Percentiles rank a stretch among this genome's conserved stretches.
Evolutionary conservation across 1,284 basidiomycete genomes (phyloP).

Genomic region (Mrakiaceae sp.): DNA sequence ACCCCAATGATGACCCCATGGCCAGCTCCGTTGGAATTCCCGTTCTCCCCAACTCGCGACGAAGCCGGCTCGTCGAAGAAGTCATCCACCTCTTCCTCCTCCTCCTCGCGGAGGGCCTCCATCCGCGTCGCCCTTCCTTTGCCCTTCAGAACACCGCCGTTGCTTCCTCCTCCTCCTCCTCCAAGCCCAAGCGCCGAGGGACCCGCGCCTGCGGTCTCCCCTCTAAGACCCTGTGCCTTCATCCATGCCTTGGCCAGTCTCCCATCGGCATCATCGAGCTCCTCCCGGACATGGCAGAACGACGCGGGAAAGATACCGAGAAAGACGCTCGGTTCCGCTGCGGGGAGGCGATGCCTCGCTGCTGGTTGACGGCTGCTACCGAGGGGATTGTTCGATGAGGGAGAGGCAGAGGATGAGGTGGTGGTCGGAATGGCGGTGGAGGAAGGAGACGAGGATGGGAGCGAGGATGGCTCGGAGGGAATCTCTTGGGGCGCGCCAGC

Average conservation of each 20-base stretch:
- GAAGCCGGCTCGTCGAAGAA: no score
- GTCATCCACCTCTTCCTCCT: slow-evolving; percentile 44
- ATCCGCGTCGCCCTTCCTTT: slow-evolving; percentile 30
- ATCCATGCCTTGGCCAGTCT: slow-evolving; percentile 44
- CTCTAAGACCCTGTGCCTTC: background rate
- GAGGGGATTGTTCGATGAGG: background rate
- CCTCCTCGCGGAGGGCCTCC: slow-evolving; percentile 60
- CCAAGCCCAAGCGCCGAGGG: slow-evolving; percentile 21
- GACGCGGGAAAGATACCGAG: slow-evolving; percentile 93
- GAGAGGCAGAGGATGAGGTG: background rate
- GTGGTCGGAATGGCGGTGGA: slow-evolving; percentile 10
- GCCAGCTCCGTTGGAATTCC: no score
- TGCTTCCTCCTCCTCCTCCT: slow-evolving; percentile 16
- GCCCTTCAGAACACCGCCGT: slow-evolving; percentile 17
- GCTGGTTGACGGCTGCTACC: slow-evolving; percentile 2
- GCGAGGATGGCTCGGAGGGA: slow-evolving; percentile 11
- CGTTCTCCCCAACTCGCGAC: no score
- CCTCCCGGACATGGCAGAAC: slow-evolving; percentile 78
- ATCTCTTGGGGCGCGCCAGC: slow-evolving; percentile 43
- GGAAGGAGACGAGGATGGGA: slow-evolving; percentile 21
- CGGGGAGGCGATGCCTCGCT: slow-evolving; percentile 14
- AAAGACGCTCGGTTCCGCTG: slow-evolving; percentile 60
- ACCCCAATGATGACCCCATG: no score
- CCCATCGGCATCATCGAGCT: slow-evolving; percentile 78
- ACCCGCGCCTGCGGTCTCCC: no score